A percentile compares a stretch with the other conserved stretches of the same genome.
Conservation (phyloP, 2,329 filamentous ascomycete species). For the Trichoderma sp. region DNA sequence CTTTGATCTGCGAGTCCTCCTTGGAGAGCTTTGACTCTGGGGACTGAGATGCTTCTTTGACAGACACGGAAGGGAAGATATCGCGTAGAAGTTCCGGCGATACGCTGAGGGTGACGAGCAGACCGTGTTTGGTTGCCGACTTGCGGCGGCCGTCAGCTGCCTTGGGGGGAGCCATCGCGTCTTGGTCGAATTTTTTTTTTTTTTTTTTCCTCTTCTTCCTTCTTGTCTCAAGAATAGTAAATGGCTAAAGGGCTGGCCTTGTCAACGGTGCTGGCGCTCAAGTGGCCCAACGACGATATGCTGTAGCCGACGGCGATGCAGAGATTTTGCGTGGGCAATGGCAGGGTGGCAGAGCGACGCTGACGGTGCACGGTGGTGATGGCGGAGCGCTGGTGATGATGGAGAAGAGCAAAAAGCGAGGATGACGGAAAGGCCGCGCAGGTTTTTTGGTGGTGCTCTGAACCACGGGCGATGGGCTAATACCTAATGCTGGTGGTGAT, state of each 20-base stretch:
- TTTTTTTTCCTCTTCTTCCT: neutral
- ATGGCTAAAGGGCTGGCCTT: neutral
- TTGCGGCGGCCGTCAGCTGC: constrained; percentile 42
- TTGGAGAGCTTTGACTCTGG: constrained; percentile 36
- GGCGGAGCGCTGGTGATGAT: constrained; percentile 22
- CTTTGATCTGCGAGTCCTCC: constrained; percentile 42
- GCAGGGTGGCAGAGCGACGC: constrained; percentile 10
- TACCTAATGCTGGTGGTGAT: constrained; percentile 31
- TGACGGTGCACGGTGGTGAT: constrained; percentile 15
- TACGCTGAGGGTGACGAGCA: constrained; percentile 57
- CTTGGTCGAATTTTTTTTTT: neutral
- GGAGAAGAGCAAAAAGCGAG: constrained; percentile 22
- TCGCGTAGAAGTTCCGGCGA: constrained; percentile 53
- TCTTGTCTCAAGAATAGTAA: neutral
- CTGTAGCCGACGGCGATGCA: constrained; percentile 3
- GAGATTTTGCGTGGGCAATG: constrained; percentile 27
- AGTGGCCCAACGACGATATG: neutral
- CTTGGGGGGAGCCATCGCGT: constrained; percentile 41
- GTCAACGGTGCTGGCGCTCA: neutral
- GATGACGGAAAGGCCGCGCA: constrained; percentile 25
- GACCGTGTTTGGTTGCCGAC: constrained; percentile 39
- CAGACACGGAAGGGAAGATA: constrained; percentile 48
- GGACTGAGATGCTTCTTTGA: constrained; percentile 48
- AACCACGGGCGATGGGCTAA: constrained; percentile 26
- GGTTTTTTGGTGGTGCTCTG: constrained; percentile 26